Evolutionary conservation across 2,329 filamentous ascomycete species (phyloP), one percentile per base, ranked within the genome.

Genomic region (Cladosporium sp.): DNA sequence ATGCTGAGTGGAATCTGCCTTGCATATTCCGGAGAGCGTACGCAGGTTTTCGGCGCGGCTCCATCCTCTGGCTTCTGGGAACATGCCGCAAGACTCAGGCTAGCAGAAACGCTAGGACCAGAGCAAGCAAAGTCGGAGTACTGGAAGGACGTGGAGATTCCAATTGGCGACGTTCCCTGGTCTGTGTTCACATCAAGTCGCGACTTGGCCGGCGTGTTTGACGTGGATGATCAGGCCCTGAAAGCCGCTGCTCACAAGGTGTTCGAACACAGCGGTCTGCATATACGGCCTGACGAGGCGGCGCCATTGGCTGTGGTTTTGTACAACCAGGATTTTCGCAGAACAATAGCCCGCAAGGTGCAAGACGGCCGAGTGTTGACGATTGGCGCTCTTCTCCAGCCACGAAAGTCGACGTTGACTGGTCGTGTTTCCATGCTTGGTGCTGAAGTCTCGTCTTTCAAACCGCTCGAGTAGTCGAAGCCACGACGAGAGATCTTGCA

Each of bases 281-380:
- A 97, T 20, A 86, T 97, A 14, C 93, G 97, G 80, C 93, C 93
- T 20, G 92, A 88, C 73, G 85, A 89, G 0, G 91, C 87, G 2
- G 92, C 97, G n/a, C 84, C 86, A 1, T 73, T 97, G 60, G 94
- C 93, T 0, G 89, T 90, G 7, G 87, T 86, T 55, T 76, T 97
- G 65, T 97, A 85, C 64, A 88, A 96, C 71, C 90, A 95, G 74
- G 90, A 92, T 3, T 97, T 97, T 62, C 78, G 90, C 59, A 34
- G 22, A 5, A 51, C 28, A 39, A 9, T 36, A 38, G 49, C 36
- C 9, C 51, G 51, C n/a, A 55, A 2, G 38, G 22, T 39, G 25
- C 20, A 25, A 17, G 19, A 34, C 25, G 30, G 36, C 2, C 6
- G 28, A 9, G 17, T 14, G 3, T 43, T 8, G n/a, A 42, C 17